Base-by-base conservation (phyloP, 805 yeast species). In the Candida quercuum region DNA sequence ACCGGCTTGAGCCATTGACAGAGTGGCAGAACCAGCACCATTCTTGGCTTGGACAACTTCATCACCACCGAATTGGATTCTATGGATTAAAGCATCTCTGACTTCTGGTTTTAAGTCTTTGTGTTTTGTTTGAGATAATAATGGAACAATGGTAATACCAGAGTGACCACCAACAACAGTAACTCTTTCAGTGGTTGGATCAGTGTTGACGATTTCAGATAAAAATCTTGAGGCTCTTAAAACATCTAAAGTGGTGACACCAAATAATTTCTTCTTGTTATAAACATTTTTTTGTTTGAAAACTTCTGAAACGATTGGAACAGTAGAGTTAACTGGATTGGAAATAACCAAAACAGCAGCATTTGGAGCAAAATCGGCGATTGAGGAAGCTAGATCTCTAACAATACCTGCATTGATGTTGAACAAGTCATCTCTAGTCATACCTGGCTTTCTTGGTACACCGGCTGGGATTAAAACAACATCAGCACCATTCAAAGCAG, bases 391-490 rank as follows among this genome's bases (percentile, higher is more conserved):
- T 64, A 89, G 75, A 66, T 86, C 96, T 63, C 93, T 81, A 47
- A 89, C 96, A 64, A 89, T 89, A 36, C 94, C 82, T 37, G 97
- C 97, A 60, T 89, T 89, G 72, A 94, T 89, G 74, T 86, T 82
- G 81, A 89, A 89, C 57, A 89, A 74, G 63, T 89, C 97, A 64
- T 89, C 97, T 74, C 97, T 85, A 59, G 96, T 86, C 97, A 89
- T 89, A 66, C 97, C 97, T 52, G 97, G 97, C 73, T 88, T 89
- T 78, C 94, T 86, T 72, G 95, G 97, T 41, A 89, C 94, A 73
- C 97, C 97, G 40, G 97, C 97, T 60, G 97, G 96, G 66, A 89
- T 86, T 49, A 89, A 77, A 48, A 89, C 84, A 43, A 89, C 83
- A 50, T 82, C 87, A 41, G 74, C 67, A 53, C 72, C 75, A 46